Percentiles rank a stretch among this genome's conserved stretches.
These are phyloP conservation scores for Orbilia blumenaviensis DNA, from an alignment of 2,329 filamentous ascomycete genomes.

Conservation along the genomic window DNA sequence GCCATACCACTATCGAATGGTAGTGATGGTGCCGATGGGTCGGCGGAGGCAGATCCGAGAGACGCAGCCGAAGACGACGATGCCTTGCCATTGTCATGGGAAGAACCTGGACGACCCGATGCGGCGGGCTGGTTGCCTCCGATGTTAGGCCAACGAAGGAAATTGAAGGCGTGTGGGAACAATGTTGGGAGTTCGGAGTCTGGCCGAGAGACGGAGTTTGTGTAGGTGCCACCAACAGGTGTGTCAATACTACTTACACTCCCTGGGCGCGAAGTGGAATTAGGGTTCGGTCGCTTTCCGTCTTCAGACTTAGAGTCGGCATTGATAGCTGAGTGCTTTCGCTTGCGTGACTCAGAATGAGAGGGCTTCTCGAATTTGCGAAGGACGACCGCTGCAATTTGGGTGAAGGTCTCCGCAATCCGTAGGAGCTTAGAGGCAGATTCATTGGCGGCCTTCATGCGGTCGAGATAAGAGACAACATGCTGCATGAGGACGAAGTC, in stretches of 20 bases:
- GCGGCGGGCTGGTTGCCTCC: constrained; percentile 17
- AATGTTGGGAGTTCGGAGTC: constrained; percentile 36
- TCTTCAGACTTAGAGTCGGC: constrained; percentile 37
- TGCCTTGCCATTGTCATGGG: constrained; percentile 29
- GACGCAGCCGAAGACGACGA: not conserved
- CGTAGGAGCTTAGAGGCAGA: constrained; percentile 57
- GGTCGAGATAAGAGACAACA: constrained; percentile 56
- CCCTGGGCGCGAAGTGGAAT: constrained; percentile 9
- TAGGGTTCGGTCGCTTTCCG: constrained; percentile 47
- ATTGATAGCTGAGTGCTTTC: constrained; percentile 49
- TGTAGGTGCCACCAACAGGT: not conserved
- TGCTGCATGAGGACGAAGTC: constrained; percentile 57
- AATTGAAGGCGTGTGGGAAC: constrained; percentile 50
- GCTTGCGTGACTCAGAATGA: constrained; percentile 45
- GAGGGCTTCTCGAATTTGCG: constrained; percentile 52
- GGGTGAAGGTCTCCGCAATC: constrained; percentile 57
- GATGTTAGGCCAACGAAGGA: constrained; percentile 48
- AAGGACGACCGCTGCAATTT: constrained; percentile 54
- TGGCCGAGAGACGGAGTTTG: not conserved
- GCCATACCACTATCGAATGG: constrained; percentile 29
- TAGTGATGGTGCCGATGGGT: not conserved
- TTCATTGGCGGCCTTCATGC: constrained; percentile 56
- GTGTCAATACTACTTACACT: constrained; percentile 25
- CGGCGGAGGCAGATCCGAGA: constrained; percentile 19
- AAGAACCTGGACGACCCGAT: constrained; percentile 33